Evolutionary conservation across 805 yeast genomes (phyloP), one percentile per base, ranked within the genome.

Genomic region (Alloascoidea africana): DNA sequence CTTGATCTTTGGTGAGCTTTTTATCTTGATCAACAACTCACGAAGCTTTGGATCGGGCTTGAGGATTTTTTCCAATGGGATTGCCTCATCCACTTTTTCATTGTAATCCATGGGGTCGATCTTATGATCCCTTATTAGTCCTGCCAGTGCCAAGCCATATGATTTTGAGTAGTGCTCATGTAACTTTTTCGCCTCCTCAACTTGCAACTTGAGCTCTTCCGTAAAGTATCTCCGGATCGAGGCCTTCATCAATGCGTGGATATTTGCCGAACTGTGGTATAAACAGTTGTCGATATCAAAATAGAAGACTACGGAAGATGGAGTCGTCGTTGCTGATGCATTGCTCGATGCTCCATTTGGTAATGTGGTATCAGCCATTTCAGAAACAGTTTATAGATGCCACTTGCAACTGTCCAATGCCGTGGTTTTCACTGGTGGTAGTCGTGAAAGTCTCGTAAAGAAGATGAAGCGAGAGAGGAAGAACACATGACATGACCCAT

Each of bases 261-360:
- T 81, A 53, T 67, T 66, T 16, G 82, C 70, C 1, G 85, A 74
- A 40, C 86, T 63, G 38, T 70, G 67, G 58, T 89, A 89, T 18
- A 89, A 66, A 54, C 96, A 86, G 55, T 89, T 89, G 62, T 89
- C 98, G 39, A 89, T 85, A 54, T 89, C 98, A 50, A 89, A 89
- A 57, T 76, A 85, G 58, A 91, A 83, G 4, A 54, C 56, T n/a
- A n/a, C n/a, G n/a, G n/a, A n/a, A n/a, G n/a, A n/a, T n/a, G n/a
- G n/a, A n/a, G n/a, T n/a, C n/a, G n/a, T n/a, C n/a, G n/a, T n/a
- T n/a, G n/a, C n/a, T n/a, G n/a, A n/a, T n/a, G n/a, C n/a, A n/a
- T n/a, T n/a, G n/a, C n/a, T n/a, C n/a, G n/a, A n/a, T n/a, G n/a
- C n/a, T n/a, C n/a, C n/a, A n/a, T n/a, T n/a, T n/a, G n/a, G n/a